Evolutionary conservation across 225 moss, liverwort and hornwort species (phyloP).

Genomic region (Takakia lepidozioides): DNA sequence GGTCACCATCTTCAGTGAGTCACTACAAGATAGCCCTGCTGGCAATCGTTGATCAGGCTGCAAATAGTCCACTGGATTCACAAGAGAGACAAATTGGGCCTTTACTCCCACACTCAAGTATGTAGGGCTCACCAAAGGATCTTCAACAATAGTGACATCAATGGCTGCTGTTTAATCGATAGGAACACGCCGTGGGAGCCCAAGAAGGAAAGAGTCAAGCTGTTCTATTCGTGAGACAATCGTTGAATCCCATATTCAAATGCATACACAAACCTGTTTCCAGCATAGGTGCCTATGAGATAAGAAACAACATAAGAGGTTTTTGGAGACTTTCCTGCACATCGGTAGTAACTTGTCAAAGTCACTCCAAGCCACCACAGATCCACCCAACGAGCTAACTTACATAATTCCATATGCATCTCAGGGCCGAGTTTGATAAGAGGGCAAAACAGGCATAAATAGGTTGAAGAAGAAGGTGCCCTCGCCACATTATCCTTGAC

Average conservation of each 20-base stretch:
- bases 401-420: no score
- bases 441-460: no score
- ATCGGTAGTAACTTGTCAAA: no score
- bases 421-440: no score
- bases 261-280: conserved; percentile 78
- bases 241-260: conserved; percentile 71
- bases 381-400: no score
- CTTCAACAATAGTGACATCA: conserved; percentile 74
- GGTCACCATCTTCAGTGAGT: conserved; percentile 88
- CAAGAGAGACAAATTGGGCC: conserved; percentile 60
- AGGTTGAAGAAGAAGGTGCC: no score
- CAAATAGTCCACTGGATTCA: conserved; percentile 33
- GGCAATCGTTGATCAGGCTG: conserved; percentile 52
- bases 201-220: conserved; percentile 58
- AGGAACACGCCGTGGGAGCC: conserved; percentile 52
- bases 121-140: conserved; percentile 61
- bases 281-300: no score
- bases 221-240: conserved; percentile 43
- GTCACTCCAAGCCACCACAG: no score
- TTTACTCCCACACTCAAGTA: conserved; percentile 73
- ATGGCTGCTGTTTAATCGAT: conserved; percentile 79
- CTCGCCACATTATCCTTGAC: no score
- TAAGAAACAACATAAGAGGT: no score
- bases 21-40: conserved; percentile 79
- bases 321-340: no score